Conservation (phyloP, 2,329 filamentous ascomycete species). For the Aspergillus quadrilineatus region DNA sequence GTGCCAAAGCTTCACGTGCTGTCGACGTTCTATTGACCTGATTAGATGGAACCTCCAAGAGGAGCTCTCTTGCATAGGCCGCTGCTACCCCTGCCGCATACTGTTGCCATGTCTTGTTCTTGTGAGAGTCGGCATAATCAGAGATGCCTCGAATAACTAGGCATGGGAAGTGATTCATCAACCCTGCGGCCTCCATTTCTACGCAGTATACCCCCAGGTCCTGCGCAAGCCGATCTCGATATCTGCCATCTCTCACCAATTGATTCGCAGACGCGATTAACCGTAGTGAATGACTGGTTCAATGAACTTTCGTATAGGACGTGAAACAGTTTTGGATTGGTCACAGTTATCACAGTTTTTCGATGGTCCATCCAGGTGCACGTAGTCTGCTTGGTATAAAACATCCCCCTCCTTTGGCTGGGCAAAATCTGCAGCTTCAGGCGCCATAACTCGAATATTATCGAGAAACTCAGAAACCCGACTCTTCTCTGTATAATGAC, state of each 20-base stretch:
- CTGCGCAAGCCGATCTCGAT: neutral
- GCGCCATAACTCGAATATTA: neutral
- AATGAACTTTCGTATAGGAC: neutral
- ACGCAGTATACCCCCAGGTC: neutral
- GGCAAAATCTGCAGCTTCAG: neutral
- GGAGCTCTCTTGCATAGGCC: constrained; percentile 6
- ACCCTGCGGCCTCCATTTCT: neutral
- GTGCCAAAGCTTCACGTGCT: too few species aligned
- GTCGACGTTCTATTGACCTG: too few species aligned
- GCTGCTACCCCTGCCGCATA: neutral
- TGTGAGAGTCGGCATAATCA: constrained; percentile 11
- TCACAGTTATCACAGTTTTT: neutral
- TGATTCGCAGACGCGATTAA: constrained; percentile 10
- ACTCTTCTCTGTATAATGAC: neutral
- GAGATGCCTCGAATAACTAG: constrained; percentile 9
- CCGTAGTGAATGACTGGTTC: neutral
- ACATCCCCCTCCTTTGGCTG: neutral
- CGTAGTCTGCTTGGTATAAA: too few species aligned
- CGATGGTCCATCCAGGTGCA: too few species aligned
- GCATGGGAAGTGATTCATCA: constrained; percentile 7
- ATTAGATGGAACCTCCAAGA: neutral
- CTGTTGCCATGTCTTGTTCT: neutral
- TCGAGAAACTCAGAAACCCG: neutral
- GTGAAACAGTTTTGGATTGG: neutral
- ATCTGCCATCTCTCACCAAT: constrained; percentile 5